Evolutionary conservation across 2,329 filamentous ascomycete species (phyloP).

Genomic region (Aspergillus pseudoviridinutans): DNA sequence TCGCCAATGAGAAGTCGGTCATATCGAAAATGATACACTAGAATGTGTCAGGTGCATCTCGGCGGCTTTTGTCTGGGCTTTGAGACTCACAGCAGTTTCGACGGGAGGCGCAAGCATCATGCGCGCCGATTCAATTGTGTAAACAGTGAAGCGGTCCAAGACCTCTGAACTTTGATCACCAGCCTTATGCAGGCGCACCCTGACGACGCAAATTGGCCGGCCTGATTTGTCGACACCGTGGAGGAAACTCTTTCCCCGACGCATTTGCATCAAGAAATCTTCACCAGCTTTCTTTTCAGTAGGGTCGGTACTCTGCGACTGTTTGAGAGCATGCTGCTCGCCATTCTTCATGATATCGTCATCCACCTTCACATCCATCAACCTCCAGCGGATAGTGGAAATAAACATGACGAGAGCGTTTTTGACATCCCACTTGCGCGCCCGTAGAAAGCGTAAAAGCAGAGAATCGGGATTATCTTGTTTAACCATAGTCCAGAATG

Average conservation of each 20-base stretch:
- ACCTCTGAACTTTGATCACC: slow-evolving; percentile 78
- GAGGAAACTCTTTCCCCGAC: slow-evolving; percentile 88
- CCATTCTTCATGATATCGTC: slow-evolving; percentile 78
- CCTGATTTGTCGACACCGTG: slow-evolving; percentile 83
- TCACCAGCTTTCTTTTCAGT: slow-evolving; percentile 63
- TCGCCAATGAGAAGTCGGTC: slow-evolving; percentile 87
- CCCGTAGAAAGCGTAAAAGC: slow-evolving; percentile 75
- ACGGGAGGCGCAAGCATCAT: slow-evolving; percentile 74
- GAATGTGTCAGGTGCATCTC: slow-evolving; percentile 18
- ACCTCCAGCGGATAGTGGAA: slow-evolving; percentile 88
- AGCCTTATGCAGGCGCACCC: slow-evolving; percentile 74
- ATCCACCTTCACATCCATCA: slow-evolving; percentile 79
- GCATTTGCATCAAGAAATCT: slow-evolving; percentile 78
- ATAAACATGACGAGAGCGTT: slow-evolving; percentile 92
- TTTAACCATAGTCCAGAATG: slow-evolving; percentile 93
- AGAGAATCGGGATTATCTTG: slow-evolving; percentile 89
- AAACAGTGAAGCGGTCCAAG: slow-evolving; percentile 87
- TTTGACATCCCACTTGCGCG: slow-evolving; percentile 94
- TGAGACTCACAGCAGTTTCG: slow-evolving; percentile 77
- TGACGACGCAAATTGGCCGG: slow-evolving; percentile 80
- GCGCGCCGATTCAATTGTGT: slow-evolving; percentile 88
- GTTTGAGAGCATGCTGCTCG: slow-evolving; percentile 62
- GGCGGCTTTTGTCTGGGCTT: neutral
- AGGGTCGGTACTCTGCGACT: slow-evolving; percentile 57
- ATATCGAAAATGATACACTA: slow-evolving; percentile 94